Evolutionary conservation across 306 rosid genomes (phyloP).

Genomic region (Vicia sativa): DNA sequence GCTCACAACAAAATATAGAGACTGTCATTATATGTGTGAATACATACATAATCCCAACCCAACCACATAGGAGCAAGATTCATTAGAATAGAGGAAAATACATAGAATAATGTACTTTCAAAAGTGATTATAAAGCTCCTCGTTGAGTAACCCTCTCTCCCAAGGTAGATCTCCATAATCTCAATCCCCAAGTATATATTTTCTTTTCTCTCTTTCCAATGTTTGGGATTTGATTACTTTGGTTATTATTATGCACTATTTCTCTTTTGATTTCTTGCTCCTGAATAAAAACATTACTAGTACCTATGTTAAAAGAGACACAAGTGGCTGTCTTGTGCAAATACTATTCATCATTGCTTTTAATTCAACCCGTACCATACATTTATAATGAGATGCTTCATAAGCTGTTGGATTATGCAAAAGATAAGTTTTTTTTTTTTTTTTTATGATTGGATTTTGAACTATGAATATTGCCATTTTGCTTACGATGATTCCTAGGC

Average conservation of each 20-base stretch:
- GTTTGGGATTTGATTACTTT: constrained; percentile 64
- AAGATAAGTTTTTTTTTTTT: background rate
- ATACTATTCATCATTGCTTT: constrained; percentile 28
- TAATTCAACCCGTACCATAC: constrained; percentile 15
- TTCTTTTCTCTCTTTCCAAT: constrained; percentile 78
- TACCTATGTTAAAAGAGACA: constrained; percentile 54
- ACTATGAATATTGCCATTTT: constrained; percentile 8
- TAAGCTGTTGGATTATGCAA: background rate
- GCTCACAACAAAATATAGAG: no score
- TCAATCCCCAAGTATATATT: constrained; percentile 59
- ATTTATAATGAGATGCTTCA: background rate
- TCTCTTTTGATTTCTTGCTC: constrained; percentile 52
- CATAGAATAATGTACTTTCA: constrained; percentile 45
- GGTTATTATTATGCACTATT: constrained; percentile 37
- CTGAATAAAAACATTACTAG: constrained; percentile 33
- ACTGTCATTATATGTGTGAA: no score
- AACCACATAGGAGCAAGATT: no score
- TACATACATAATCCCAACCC: no score
- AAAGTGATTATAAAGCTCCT: constrained; percentile 69
- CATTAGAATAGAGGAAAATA: background rate
- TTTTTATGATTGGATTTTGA: constrained; percentile 25
- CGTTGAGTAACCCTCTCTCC: constrained; percentile 55
- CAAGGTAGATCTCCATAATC: constrained; percentile 58
- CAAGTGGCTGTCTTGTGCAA: constrained; percentile 34
- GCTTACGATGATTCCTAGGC: background rate